phyloP scores from a whole-genome alignment of 805 yeast species.

The Wickerhamiella domercqiae region DNA sequence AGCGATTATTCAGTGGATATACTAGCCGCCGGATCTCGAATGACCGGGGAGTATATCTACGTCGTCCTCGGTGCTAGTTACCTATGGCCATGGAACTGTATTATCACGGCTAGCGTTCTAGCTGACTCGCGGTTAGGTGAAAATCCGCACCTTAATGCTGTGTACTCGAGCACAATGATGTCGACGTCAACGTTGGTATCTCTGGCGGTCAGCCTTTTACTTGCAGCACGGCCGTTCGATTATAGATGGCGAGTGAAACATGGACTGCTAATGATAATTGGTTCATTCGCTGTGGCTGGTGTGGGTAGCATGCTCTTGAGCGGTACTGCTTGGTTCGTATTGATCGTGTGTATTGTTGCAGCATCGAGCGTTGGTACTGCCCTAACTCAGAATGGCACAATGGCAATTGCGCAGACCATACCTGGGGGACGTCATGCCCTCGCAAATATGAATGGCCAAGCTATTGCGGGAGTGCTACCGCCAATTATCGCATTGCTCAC shows the following conservation, averaged over 20 bases:
- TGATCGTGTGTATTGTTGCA: constrained; percentile 44
- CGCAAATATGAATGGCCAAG: constrained; percentile 92
- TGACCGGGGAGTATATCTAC: constrained; percentile 25
- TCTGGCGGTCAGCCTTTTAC: constrained; percentile 39
- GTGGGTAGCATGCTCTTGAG: constrained; percentile 14
- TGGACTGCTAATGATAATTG: constrained; percentile 47
- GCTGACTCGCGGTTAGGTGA: constrained; percentile 45
- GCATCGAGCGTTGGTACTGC: constrained; percentile 63
- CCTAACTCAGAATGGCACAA: constrained; percentile 73
- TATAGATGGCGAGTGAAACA: constrained; percentile 39
- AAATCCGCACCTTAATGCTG: constrained; percentile 25
- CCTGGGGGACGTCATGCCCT: constrained; percentile 15
- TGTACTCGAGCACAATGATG: constrained; percentile 80
- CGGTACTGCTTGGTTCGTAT: constrained; percentile 18
- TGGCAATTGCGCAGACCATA: constrained; percentile 64
- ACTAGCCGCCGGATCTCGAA: too few species aligned
- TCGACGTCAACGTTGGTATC: constrained; percentile 61
- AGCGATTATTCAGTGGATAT: too few species aligned
- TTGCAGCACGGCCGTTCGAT: constrained; percentile 54
- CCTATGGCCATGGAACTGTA: constrained; percentile 95
- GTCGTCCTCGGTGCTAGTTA: constrained; percentile 58
- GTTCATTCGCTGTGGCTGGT: constrained; percentile 44
- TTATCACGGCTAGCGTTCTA: constrained; percentile 72
- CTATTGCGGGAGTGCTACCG: constrained; percentile 85
- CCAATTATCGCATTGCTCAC: constrained; percentile 44